Percentiles rank a stretch among this genome's conserved stretches.
phyloP scores from a whole-genome alignment of 2,329 filamentous ascomycete genomes.

The Mariannaea elegans region DNA sequence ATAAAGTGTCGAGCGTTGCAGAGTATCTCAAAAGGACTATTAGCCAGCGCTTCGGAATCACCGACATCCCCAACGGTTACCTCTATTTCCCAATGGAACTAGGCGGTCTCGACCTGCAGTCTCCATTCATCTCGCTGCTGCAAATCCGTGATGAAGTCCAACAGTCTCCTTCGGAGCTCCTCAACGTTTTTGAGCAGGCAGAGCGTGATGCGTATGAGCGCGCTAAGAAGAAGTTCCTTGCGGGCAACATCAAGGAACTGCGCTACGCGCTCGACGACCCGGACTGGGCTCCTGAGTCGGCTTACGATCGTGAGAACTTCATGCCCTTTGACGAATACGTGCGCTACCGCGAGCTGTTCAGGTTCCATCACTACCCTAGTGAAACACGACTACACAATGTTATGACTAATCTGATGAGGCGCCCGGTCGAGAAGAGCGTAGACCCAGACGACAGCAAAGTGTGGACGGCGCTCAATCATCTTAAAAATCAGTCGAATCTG shows the following conservation, averaged over 20 bases:
- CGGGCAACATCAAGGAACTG: constrained; percentile 16
- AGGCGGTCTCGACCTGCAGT: constrained; percentile 57
- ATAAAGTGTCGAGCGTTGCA: constrained; percentile 53
- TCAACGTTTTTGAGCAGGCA: constrained; percentile 45
- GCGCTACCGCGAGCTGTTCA: constrained; percentile 52
- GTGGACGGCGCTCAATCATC: constrained; percentile 30
- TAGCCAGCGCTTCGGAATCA: constrained; percentile 58
- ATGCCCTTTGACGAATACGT: constrained; percentile 56
- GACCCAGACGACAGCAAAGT: constrained; percentile 39
- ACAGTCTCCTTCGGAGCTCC: constrained; percentile 39
- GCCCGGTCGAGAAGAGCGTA: constrained; percentile 41
- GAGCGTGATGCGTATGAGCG: constrained; percentile 48
- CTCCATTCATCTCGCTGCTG: constrained; percentile 54
- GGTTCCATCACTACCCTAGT: constrained; percentile 36
- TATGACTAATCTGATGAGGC: constrained; percentile 49
- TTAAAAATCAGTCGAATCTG: constrained; percentile 27
- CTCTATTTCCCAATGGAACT: constrained; percentile 57
- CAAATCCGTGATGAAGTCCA: constrained; percentile 49
- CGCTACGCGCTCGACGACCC: constrained; percentile 25
- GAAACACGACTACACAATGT: constrained; percentile 40
- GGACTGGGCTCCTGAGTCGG: constrained; percentile 42
- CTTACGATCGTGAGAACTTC: constrained; percentile 49
- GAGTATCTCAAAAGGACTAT: constrained; percentile 65
- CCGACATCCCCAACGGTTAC: constrained; percentile 54
- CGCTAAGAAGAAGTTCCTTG: constrained; percentile 48